Evolutionary conservation across 306 rosid genomes (phyloP).

Genomic region (Malus sieversii): DNA sequence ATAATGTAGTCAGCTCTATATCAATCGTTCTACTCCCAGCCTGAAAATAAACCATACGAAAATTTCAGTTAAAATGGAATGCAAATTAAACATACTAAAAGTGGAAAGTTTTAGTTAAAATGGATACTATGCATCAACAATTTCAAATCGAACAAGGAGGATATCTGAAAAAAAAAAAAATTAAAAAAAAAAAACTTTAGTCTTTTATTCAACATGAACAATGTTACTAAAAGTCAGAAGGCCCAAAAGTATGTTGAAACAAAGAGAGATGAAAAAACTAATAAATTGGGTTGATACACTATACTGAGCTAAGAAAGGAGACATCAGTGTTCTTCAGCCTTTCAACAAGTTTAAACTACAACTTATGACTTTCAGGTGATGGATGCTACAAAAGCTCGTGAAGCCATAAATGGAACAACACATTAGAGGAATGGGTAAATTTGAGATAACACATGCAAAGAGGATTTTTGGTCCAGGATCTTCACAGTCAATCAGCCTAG

Average conservation of each 20-base stretch:
- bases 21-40: slow-evolving; percentile 94
- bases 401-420: too few relatives aligned
- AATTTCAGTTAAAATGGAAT: background rate
- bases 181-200: background rate
- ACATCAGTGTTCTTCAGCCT: background rate
- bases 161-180: background rate
- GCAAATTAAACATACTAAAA: background rate
- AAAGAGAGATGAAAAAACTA: background rate
- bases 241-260: background rate
- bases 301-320: background rate
- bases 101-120: background rate
- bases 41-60: slow-evolving; percentile 32
- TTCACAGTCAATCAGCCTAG: background rate
- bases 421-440: too few relatives aligned
- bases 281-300: background rate
- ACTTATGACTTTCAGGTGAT: too few relatives aligned
- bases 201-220: background rate
- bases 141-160: background rate
- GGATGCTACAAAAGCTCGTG: too few relatives aligned
- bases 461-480: too few relatives aligned
- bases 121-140: background rate
- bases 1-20: slow-evolving; percentile 76
- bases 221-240: background rate
- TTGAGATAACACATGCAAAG: too few relatives aligned
- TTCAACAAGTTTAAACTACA: too few relatives aligned